phyloP scores from a whole-genome alignment of 192 early-diverging fungal species.

The Chytriomyces sp. region DNA sequence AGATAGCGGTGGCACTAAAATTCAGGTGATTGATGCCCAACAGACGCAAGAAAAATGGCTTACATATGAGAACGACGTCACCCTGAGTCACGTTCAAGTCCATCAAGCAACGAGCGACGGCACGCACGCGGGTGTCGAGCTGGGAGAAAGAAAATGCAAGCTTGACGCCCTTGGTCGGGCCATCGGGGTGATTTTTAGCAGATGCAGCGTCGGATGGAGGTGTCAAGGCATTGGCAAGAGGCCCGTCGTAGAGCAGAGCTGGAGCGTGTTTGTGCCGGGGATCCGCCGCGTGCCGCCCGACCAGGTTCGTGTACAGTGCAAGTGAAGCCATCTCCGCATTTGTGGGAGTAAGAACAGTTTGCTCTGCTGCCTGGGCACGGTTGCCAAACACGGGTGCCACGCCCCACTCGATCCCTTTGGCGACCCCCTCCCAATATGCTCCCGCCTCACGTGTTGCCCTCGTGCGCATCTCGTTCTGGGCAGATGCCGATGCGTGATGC shows the following conservation, averaged over 20 bases:
- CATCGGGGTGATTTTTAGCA: not conserved
- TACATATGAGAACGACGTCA: slow-evolving; percentile 79
- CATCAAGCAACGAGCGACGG: slow-evolving; percentile 66
- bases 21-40: not conserved
- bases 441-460: slow-evolving; percentile 53
- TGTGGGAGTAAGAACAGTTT: slow-evolving; percentile 45
- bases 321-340: slow-evolving; percentile 76
- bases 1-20: not conserved
- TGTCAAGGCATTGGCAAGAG: not conserved
- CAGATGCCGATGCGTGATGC: not conserved
- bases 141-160: not conserved
- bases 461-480: slow-evolving; percentile 39
- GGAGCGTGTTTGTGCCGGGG: slow-evolving; percentile 42
- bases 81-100: slow-evolving; percentile 68
- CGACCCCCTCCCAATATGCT: slow-evolving; percentile 57
- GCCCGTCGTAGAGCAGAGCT: slow-evolving; percentile 24
- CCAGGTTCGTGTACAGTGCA: slow-evolving; percentile 81
- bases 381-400: slow-evolving; percentile 38
- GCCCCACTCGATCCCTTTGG: slow-evolving; percentile 57
- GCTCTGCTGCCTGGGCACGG: slow-evolving; percentile 30
- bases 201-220: not conserved
- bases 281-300: slow-evolving; percentile 73
- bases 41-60: slow-evolving; percentile 14
- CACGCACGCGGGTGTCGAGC: slow-evolving; percentile 18
- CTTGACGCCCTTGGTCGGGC: not conserved